phyloP scores from a whole-genome alignment of 495 filamentous ascomycete species.

The Parachaetomium inaequale region DNA sequence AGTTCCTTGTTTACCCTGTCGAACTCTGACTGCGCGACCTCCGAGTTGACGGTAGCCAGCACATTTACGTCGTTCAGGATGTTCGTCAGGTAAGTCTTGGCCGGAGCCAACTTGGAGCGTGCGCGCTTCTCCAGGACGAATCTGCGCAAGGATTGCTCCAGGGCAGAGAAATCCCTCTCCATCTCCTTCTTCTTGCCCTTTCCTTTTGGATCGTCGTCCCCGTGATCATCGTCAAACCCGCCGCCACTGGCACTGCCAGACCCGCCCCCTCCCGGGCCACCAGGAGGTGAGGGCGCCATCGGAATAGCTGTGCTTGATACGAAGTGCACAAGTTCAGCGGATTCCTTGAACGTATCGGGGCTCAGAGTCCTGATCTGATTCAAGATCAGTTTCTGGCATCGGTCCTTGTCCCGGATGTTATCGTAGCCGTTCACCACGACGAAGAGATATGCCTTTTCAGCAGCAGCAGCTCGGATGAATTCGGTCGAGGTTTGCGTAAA shows the following conservation, averaged over 20 bases:
- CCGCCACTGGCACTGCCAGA: conserved; percentile 56
- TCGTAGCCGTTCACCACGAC: conserved; percentile 98
- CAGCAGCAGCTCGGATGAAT: conserved; percentile 91
- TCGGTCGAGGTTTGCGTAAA: conserved; percentile 95
- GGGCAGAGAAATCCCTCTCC: conserved; percentile 78
- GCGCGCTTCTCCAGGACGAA: conserved; percentile 97
- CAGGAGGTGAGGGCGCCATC: conserved; percentile 53
- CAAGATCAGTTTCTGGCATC: conserved; percentile 80
- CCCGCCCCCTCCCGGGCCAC: conserved; percentile 56
- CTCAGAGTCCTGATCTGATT: conserved; percentile 83
- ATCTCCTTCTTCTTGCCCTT: conserved; percentile 90
- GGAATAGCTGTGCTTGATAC: conserved; percentile 95
- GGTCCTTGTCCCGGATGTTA: conserved; percentile 82
- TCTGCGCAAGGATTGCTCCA: conserved; percentile 82
- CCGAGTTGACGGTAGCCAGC: conserved; percentile 80
- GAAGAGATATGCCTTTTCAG: conserved; percentile 98
- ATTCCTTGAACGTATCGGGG: conserved; percentile 88
- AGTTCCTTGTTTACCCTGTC: conserved; percentile 79
- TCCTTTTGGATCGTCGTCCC: conserved; percentile 66
- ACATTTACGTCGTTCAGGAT: conserved; percentile 79
- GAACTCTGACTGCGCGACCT: conserved; percentile 80
- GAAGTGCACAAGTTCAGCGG: conserved; percentile 90
- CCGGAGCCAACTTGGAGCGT: conserved; percentile 90
- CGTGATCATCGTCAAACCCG: conserved; percentile 57
- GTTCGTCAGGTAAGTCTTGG: conserved; percentile 94